Base-by-base conservation (phyloP, 352 stramenopile species). In the Phytophthora melonis region DNA sequence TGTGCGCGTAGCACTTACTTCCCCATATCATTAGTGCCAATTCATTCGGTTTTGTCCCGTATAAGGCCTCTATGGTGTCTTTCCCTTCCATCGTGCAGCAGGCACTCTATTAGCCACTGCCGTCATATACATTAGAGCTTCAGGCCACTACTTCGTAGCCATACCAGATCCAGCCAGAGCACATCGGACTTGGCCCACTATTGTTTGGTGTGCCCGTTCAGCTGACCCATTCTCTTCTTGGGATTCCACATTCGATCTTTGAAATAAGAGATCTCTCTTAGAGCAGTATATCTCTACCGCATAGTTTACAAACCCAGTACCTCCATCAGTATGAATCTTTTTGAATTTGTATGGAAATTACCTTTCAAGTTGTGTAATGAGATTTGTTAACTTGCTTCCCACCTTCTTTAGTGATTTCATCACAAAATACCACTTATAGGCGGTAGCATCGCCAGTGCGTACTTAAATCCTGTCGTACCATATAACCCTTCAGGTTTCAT, bases 361-460 rank as follows among this genome's bases (percentile, higher is more conserved):
- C 11, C 11, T 43, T 41, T 41, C 34, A 10, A 41, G 36, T 18
- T 43, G 36, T 18, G 10, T 43, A 16, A 43, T 43, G 10, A 43
- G 36, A 18, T 13, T 18, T 43, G 36, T 18, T 43, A 43, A 43
- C 14, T 18, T 16, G 11, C 11, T 16, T 23, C 7, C 55, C 45
- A 45, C 47, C 55, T 14, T 56, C 34, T 57, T 66, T 39, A 65
- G 56, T 39, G 56, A 66, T 27, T 64, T 62, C 49, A 66, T 54
- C 36, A 68, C 39, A 34, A 73, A 56, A 34, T 63, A 66, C 65
- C 45, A 66, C 39, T 72, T 72, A 36, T 66, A 62, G 6, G 36
- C 11, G 36, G 59, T 71, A 23, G 36, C 41, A 57, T 77, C 36
- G 36, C 36, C 36, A 43, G 14, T 16, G 36, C 10, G 36, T 43